Percentiles rank a stretch among this genome's conserved stretches.
Conservation (phyloP, 192 early-diverging fungal genomes). For the Backusella tuberculispora region DNA sequence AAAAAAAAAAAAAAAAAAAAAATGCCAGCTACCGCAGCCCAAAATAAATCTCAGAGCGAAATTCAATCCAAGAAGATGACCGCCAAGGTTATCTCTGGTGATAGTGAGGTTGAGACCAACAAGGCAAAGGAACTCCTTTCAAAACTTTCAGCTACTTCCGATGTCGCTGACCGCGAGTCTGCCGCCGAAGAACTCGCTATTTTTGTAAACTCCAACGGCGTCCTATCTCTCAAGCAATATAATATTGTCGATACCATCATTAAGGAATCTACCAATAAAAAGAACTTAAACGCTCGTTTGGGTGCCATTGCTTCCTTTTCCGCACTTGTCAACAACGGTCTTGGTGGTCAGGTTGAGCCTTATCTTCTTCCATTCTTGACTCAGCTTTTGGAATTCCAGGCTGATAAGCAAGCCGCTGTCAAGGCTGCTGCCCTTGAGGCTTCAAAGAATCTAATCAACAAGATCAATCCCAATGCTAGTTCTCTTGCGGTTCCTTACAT, state of each 20-base stretch:
- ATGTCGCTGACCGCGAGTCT: slow-evolving; percentile 32
- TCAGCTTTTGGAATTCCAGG: slow-evolving; percentile 64
- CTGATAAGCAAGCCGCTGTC: slow-evolving; percentile 56
- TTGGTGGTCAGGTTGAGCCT: slow-evolving; percentile 65
- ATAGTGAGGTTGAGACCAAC: slow-evolving; percentile 29
- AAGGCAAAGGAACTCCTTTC: slow-evolving; percentile 38
- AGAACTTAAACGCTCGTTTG: slow-evolving; percentile 63
- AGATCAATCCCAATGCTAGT: slow-evolving; percentile 52
- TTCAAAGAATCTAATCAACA: slow-evolving; percentile 48
- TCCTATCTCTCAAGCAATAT: slow-evolving; percentile 60
- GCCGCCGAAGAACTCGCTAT: slow-evolving; percentile 39
- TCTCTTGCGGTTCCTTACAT: slow-evolving; percentile 65
- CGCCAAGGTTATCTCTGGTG: slow-evolving; percentile 24
- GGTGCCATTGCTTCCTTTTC: slow-evolving; percentile 62
- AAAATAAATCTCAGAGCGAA: slow-evolving; percentile 31
- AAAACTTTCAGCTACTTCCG: slow-evolving; percentile 36
- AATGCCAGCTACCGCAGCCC: slow-evolving; percentile 41
- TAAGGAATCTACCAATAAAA: slow-evolving; percentile 72
- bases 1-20: slow-evolving; percentile 9
- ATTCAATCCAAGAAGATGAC: slow-evolving; percentile 37
- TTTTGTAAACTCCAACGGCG: slow-evolving; percentile 58
- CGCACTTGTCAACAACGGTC: slow-evolving; percentile 53
- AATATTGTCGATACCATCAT: slow-evolving; percentile 61
- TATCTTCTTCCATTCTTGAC: slow-evolving; percentile 68
- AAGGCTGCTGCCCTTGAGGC: slow-evolving; percentile 48